Conservation (phyloP, 208 protist genomes). For the Trypanosoma rangeli region DNA sequence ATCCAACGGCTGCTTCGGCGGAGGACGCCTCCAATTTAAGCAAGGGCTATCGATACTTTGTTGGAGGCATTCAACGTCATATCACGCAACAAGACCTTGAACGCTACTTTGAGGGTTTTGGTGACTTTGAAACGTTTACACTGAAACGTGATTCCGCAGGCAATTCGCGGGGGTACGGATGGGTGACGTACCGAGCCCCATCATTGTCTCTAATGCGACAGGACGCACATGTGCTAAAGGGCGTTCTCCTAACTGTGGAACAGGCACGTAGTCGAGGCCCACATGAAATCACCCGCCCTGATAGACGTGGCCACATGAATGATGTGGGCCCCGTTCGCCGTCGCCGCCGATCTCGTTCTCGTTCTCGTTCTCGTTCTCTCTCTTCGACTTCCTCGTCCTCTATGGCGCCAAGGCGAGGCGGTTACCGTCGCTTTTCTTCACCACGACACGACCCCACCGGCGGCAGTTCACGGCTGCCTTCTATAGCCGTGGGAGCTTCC, state of each 20-base stretch:
- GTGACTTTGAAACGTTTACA: slow-evolving; percentile 22
- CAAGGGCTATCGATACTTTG: slow-evolving; percentile 34
- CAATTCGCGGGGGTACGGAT: slow-evolving; percentile 65
- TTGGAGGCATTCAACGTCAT: slow-evolving; percentile 51
- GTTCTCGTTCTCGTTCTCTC: slow-evolving; percentile 9
- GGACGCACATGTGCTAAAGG: slow-evolving; percentile 24
- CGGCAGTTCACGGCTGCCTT: slow-evolving; percentile 3
- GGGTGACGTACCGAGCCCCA: slow-evolving; percentile 34
- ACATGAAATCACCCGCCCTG: background rate
- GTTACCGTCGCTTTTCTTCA: background rate
- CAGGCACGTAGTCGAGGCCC: slow-evolving; percentile 4
- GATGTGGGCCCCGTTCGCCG: background rate
- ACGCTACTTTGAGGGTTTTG: slow-evolving; percentile 48
- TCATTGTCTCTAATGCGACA: background rate
- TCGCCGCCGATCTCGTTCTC: slow-evolving; percentile 17
- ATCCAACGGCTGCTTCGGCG: slow-evolving; percentile 16
- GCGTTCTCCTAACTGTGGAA: slow-evolving; percentile 29
- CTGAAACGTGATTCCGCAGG: slow-evolving; percentile 45
- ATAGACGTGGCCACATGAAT: background rate
- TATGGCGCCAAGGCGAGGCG: background rate
- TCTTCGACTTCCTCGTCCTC: slow-evolving; percentile 7
- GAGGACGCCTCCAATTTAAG: background rate
- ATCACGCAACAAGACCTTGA: slow-evolving; percentile 40
- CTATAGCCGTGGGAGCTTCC: slow-evolving; percentile 4
- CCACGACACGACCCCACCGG: background rate